phyloP scores from a whole-genome alignment of 768 basidiomycete species.

The Russula lepida region DNA sequence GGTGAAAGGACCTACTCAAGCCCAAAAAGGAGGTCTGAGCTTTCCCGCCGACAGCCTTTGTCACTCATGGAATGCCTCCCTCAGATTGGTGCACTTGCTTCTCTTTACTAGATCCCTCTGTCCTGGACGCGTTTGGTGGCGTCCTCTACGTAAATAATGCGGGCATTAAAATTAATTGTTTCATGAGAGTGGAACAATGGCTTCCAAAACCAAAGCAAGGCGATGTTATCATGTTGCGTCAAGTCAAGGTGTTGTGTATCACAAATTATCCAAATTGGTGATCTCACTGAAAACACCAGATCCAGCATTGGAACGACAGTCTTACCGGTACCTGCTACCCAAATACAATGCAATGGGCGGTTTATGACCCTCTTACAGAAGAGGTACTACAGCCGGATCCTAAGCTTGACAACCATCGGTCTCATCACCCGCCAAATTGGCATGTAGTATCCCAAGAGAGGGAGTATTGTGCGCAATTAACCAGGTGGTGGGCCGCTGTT shows the following conservation, averaged over 20 bases:
- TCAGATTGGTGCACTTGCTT: conserved; percentile 43
- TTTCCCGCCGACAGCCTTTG: background rate
- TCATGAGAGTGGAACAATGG: conserved; percentile 41
- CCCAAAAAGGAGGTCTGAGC: conserved; percentile 26
- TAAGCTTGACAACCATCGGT: background rate
- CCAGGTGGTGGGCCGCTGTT: conserved; percentile 19
- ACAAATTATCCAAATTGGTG: background rate
- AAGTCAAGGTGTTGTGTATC: conserved; percentile 37
- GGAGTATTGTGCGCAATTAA: conserved; percentile 13
- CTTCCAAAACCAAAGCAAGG: conserved; percentile 42
- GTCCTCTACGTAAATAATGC: conserved; percentile 22
- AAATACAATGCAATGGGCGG: conserved; percentile 14
- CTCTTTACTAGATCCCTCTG: conserved; percentile 46
- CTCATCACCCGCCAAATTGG: conserved; percentile 1
- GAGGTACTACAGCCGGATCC: conserved; percentile 7
- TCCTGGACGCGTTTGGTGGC: conserved; percentile 26
- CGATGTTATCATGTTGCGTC: conserved; percentile 43
- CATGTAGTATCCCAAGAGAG: background rate
- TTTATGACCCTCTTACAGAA: conserved; percentile 1
- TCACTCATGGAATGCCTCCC: background rate
- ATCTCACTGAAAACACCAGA: conserved; percentile 5
- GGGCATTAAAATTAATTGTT: conserved; percentile 36
- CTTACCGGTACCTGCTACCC: conserved; percentile 10
- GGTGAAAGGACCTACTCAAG: conserved; percentile 16
- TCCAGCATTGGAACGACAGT: background rate